Evolutionary conservation across 495 filamentous ascomycete species (phyloP), one percentile per base, ranked within the genome.

Genomic region (Annulohypoxylon moriforme): DNA sequence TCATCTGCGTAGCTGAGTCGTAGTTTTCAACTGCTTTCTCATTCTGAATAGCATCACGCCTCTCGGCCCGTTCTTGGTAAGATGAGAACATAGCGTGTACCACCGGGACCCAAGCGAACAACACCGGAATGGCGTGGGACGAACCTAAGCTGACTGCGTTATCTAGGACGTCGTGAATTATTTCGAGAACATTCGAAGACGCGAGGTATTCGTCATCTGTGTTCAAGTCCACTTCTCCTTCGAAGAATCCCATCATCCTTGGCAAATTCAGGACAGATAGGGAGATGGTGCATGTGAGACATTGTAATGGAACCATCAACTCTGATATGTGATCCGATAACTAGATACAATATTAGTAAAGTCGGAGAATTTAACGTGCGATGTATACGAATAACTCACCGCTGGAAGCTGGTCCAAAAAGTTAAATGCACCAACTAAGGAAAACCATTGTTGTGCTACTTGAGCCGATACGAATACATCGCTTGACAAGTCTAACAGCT

Each of bases 51-150:
- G 87, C 58, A 68, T 92, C 91, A 60, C 86, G 82, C 31, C 79
- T 82, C 52, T 92, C 87, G 49, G 84, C 86, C 38, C 89, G 82
- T 47, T 81, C 81, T 31, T 86, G 80, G 52, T 89, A 90, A 2
- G 85, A 81, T 33, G 90, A 80, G 73, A 85, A 84, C 82, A 94
- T 87, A 6, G 85, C 85, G 68, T 93, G 84, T n/a, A 93, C 78
- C 18, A 97, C 85, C 53, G 94, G 78, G 9, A 89, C 86, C 94
- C 93, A 97, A 8, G 92, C 87, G 60, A 94, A 91, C 24, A 90
- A 83, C 24, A 90, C 87, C 10, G 92, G 92, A 56, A 85, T 89
- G 2, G 90, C 90, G 18, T 85, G 85, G 20, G 64, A 60, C 31
- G 61, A 53, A 22, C 68, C 72, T 9, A 82, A 66, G n/a, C 79